Conservation (phyloP, 371 early-diverging fungal genomes). For the Mortierella sp. region DNA sequence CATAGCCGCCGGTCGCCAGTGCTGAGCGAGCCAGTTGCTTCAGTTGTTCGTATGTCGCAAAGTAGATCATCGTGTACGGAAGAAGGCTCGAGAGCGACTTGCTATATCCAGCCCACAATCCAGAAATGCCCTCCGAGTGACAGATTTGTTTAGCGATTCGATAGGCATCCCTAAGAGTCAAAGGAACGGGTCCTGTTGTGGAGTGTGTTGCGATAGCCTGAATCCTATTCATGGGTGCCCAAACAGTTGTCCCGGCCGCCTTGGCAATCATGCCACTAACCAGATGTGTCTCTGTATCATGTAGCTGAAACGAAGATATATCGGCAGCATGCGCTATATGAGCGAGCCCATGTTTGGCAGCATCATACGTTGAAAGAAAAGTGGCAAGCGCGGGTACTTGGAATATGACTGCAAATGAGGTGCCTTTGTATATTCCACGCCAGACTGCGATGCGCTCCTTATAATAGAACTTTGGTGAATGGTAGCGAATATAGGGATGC, state of each 20-base stretch:
- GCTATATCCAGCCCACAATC: slow-evolving; percentile 46
- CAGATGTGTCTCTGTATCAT: slow-evolving; percentile 29
- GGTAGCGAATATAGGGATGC: background rate
- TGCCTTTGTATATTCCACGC: slow-evolving; percentile 34
- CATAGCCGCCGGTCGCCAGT: background rate
- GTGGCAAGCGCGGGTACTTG: slow-evolving; percentile 41
- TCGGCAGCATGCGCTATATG: slow-evolving; percentile 6
- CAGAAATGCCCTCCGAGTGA: slow-evolving; percentile 16
- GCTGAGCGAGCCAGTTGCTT: slow-evolving; percentile 32
- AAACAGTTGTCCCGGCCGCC: slow-evolving; percentile 22
- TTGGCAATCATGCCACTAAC: slow-evolving; percentile 44
- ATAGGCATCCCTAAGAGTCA: slow-evolving; percentile 24
- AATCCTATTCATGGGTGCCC: slow-evolving; percentile 47
- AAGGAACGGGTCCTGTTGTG: slow-evolving; percentile 17
- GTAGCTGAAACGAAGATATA: slow-evolving; percentile 11
- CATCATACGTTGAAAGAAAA: slow-evolving; percentile 49
- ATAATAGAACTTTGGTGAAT: background rate
- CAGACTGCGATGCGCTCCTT: slow-evolving; percentile 15
- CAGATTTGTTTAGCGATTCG: slow-evolving; percentile 20
- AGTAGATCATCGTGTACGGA: slow-evolving; percentile 49
- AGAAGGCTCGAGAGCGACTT: slow-evolving; percentile 19
- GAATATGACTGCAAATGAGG: slow-evolving; percentile 30
- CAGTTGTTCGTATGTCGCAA: slow-evolving; percentile 46
- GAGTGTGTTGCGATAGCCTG: slow-evolving; percentile 28
- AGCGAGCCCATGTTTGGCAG: slow-evolving; percentile 23